Conservation (phyloP, 2,329 filamentous ascomycete genomes). For the Fusarium beomiforme region DNA sequence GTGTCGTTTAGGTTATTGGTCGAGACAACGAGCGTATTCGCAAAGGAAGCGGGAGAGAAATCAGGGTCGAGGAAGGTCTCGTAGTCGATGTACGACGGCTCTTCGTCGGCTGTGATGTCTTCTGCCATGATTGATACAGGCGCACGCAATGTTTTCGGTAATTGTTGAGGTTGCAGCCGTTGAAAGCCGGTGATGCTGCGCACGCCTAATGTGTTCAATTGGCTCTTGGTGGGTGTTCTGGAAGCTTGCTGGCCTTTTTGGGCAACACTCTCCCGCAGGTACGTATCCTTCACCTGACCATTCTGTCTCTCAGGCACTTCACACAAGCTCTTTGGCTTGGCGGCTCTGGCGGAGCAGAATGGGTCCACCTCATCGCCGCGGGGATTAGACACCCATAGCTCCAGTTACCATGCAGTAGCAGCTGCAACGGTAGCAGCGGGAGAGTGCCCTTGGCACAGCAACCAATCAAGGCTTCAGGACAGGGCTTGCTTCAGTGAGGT, state of each 20-base stretch:
- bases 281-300: slow-evolving; percentile 32
- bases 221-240: slow-evolving; percentile 31
- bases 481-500: slow-evolving; percentile 37
- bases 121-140: slow-evolving; percentile 11
- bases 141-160: neutral
- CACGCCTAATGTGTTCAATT: slow-evolving; percentile 13
- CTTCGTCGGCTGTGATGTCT: slow-evolving; percentile 51
- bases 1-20: slow-evolving; percentile 94
- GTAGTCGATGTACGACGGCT: slow-evolving; percentile 93
- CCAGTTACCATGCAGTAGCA: neutral
- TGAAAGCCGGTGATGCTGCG: slow-evolving; percentile 7
- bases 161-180: slow-evolving; percentile 1
- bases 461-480: slow-evolving; percentile 26
- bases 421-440: slow-evolving; percentile 3
- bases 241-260: slow-evolving; percentile 45
- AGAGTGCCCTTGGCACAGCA: slow-evolving; percentile 13
- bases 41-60: slow-evolving; percentile 85
- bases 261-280: slow-evolving; percentile 34
- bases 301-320: neutral
- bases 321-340: slow-evolving; percentile 20
- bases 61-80: slow-evolving; percentile 85
- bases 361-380: slow-evolving; percentile 4
- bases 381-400: slow-evolving; percentile 6
- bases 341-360: slow-evolving; percentile 12
- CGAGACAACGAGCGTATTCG: slow-evolving; percentile 85